Base-by-base conservation (phyloP, 805 yeast genomes). In the Kodamaea jinghongensis region DNA sequence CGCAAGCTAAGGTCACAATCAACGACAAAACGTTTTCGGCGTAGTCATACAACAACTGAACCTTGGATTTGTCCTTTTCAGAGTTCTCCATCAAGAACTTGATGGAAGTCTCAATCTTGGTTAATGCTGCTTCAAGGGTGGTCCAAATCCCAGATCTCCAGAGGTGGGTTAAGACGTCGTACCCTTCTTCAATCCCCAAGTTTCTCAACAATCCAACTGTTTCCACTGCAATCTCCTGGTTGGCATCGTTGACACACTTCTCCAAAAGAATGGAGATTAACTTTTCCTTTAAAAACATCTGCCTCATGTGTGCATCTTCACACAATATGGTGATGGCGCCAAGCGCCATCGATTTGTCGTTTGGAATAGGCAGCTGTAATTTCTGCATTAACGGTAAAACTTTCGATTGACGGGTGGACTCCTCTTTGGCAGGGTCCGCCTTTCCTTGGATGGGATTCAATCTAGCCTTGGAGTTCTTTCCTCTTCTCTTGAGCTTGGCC, bases 61-160 rank as follows among this genome's bases (percentile, higher is more conserved):
- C 59, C 27, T 75, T 73, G 34, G 73, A 67, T 29, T 73, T 70
- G 51, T 63, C 67, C 37, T 52, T 46, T 34, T 51, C 46, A 38
- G 56, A 32, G 17, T 50, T 49, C 11, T 52, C 60, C 27, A 51
- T 56, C 41, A 76, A 52, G 44, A 66, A 71, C 16, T 65, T 57
- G 31, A 82, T 65, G 0, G 87, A 77, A 1, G 55, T 57, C 27
- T 67, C 56, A 16, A 80, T 71, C 45, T 81, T 81, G 1, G 57
- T 56, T 31, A 86, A 62, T 2, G 81, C 75, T 4, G 57, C 47
- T 34, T 71, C 75, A 29, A 88, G 70, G 17, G 75, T 63, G 0
- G 75, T 68, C 85, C 96, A 82, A 30, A 91, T 78, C 45, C 84
- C 79, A 12, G 79, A 78, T 55, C 97, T 76, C 86, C 95, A 84